Conservation (phyloP, 2,329 filamentous ascomycete genomes). For the Emydomyces testavorans region DNA sequence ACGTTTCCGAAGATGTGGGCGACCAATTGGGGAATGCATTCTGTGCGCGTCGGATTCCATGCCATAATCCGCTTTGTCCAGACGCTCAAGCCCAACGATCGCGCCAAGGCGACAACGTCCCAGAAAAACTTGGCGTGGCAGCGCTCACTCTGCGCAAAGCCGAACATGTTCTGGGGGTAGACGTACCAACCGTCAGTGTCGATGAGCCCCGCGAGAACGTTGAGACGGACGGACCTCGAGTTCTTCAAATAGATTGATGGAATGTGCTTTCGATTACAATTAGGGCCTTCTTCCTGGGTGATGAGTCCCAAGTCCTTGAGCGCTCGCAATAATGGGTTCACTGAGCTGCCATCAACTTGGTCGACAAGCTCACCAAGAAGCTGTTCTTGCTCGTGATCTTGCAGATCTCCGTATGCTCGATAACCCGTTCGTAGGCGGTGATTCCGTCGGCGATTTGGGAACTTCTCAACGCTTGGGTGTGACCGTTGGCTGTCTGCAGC, state of each 20-base stretch:
- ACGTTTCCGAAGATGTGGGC: slow-evolving; percentile 18
- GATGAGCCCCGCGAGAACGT: slow-evolving; percentile 14
- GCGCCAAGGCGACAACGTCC: slow-evolving; percentile 15
- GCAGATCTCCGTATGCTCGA: slow-evolving; percentile 15
- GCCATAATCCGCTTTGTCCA: slow-evolving; percentile 8
- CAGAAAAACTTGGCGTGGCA: slow-evolving; percentile 13
- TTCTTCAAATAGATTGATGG: slow-evolving; percentile 16
- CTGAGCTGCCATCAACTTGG: slow-evolving; percentile 2
- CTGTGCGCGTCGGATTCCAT: slow-evolving; percentile 5
- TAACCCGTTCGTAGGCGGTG: slow-evolving; percentile 10
- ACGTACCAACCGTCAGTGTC: slow-evolving; percentile 14
- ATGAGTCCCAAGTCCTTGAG: slow-evolving; percentile 4
- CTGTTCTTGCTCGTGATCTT: slow-evolving; percentile 11
- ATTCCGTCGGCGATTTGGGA: background rate
- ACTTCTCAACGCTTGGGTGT: background rate
- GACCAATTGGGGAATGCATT: slow-evolving; percentile 10
- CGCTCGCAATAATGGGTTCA: slow-evolving; percentile 11
- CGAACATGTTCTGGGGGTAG: slow-evolving; percentile 13
- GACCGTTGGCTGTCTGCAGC: background rate
- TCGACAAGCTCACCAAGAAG: slow-evolving; percentile 12
- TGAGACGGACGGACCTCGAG: slow-evolving; percentile 14
- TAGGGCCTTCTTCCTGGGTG: background rate
- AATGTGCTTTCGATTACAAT: slow-evolving; percentile 10
- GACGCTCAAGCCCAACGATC: slow-evolving; percentile 14
- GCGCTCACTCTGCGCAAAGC: slow-evolving; percentile 14